phyloP scores from a whole-genome alignment of 108 stramenopile species.

The Schizochytrium sp. region DNA sequence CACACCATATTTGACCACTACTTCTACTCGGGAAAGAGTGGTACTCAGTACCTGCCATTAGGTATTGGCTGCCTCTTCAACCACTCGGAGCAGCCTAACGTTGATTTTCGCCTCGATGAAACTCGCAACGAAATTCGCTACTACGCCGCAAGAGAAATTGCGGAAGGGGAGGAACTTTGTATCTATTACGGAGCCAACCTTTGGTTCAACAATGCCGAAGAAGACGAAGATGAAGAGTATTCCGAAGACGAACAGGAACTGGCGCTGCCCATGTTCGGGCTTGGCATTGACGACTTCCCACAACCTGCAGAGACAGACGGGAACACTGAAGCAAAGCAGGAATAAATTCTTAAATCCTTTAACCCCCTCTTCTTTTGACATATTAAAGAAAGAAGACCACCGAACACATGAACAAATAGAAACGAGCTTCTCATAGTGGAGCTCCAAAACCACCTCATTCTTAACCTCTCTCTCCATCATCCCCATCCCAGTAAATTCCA shows the following conservation, averaged over 20 bases:
- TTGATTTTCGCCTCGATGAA: constrained; percentile 67
- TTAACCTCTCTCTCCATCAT: too few species aligned
- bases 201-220: constrained; percentile 66
- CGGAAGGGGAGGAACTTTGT: constrained; percentile 63
- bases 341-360: too few species aligned
- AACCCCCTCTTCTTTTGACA: too few species aligned
- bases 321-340: too few species aligned
- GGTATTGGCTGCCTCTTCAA: constrained; percentile 70
- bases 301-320: too few species aligned
- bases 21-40: constrained; percentile 65
- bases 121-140: constrained; percentile 54
- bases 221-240: not conserved
- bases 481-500: too few species aligned
- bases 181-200: constrained; percentile 68
- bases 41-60: constrained; percentile 63
- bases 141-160: constrained; percentile 58
- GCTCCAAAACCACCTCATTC: too few species aligned
- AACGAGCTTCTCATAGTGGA: too few species aligned
- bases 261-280: too few species aligned
- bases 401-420: too few species aligned
- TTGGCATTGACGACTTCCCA: too few species aligned
- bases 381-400: too few species aligned
- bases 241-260: not conserved
- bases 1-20: constrained; percentile 69
- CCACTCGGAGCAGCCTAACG: constrained; percentile 64